Percentiles rank a stretch among this genome's conserved stretches.
These are phyloP conservation scores for Sesbania bispinosa DNA, from an alignment of 306 rosid genomes.

Conservation along the genomic window DNA sequence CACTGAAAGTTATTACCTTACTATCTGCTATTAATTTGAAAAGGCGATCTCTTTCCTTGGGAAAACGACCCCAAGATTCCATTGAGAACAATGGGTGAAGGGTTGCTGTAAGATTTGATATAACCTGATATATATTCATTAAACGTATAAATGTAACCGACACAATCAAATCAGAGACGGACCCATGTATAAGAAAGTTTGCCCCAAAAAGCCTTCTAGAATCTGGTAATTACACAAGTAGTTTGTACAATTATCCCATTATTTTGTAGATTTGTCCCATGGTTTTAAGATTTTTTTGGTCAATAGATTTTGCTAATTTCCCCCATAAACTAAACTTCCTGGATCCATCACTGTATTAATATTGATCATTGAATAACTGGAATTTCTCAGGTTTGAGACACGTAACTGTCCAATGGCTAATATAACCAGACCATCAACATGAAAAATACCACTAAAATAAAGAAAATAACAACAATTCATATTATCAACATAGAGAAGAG, in stretches of 20 bases:
- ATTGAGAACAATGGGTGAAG: constrained; percentile 50
- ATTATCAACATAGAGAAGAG: background rate
- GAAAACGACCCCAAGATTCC: constrained; percentile 88
- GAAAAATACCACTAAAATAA: background rate
- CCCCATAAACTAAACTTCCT: background rate
- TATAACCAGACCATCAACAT: background rate
- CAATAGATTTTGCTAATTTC: no score
- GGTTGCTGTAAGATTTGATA: constrained; percentile 77
- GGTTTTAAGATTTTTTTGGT: no score
- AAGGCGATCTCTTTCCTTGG: constrained; percentile 71
- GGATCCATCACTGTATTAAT: background rate
- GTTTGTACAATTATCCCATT: background rate
- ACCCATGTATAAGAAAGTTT: background rate
- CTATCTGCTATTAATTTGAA: constrained; percentile 65
- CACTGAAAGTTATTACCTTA: constrained; percentile 47
- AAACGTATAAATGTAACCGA: constrained; percentile 4
- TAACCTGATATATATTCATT: constrained; percentile 50
- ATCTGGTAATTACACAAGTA: background rate
- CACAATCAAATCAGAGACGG: background rate
- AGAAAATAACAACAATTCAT: background rate
- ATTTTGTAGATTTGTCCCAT: background rate
- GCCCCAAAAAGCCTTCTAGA: background rate
- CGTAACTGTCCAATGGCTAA: background rate
- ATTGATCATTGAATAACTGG: background rate
- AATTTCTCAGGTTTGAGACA: background rate